phyloP scores from a whole-genome alignment of 2,329 filamentous ascomycete genomes.

The Amylocarpus encephaloides region DNA sequence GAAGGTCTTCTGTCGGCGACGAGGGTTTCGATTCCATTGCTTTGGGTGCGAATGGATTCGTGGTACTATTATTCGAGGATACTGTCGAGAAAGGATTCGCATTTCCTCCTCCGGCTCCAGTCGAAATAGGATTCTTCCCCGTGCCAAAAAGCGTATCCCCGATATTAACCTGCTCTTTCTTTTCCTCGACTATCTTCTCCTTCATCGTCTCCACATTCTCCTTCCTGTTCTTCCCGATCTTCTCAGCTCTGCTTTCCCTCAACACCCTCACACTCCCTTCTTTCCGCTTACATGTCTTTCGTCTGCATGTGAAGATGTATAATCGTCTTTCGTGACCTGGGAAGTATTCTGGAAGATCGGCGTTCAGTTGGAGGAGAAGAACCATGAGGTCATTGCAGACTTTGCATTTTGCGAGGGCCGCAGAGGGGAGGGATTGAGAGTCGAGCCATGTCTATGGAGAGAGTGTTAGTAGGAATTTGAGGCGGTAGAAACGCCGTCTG shows the following conservation, averaged over 20 bases:
- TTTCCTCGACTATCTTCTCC: no score
- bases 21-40: slow-evolving; percentile 4
- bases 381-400: slow-evolving; percentile 79
- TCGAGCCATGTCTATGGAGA: slow-evolving; percentile 72
- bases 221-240: slow-evolving; percentile 27
- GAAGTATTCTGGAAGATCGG: slow-evolving; percentile 79
- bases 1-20: slow-evolving; percentile 34
- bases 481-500: not conserved
- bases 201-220: slow-evolving; percentile 23
- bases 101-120: slow-evolving; percentile 30
- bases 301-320: slow-evolving; percentile 78
- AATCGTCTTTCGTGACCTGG: slow-evolving; percentile 80
- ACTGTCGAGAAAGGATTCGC: slow-evolving; percentile 60
- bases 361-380: slow-evolving; percentile 84
- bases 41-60: slow-evolving; percentile 41
- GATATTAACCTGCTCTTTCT: slow-evolving; percentile 37
- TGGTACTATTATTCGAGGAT: slow-evolving; percentile 44
- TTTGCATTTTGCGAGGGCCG: slow-evolving; percentile 75
- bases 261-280: slow-evolving; percentile 74
- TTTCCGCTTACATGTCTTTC: slow-evolving; percentile 73
- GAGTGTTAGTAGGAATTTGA: slow-evolving; percentile 3
- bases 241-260: slow-evolving; percentile 54
- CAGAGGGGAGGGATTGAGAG: slow-evolving; percentile 61
- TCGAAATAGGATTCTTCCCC: slow-evolving; percentile 52
- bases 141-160: slow-evolving; percentile 67